Base-by-base conservation (phyloP, 2,329 filamentous ascomycete genomes). In the Arthroderma sp. region DNA sequence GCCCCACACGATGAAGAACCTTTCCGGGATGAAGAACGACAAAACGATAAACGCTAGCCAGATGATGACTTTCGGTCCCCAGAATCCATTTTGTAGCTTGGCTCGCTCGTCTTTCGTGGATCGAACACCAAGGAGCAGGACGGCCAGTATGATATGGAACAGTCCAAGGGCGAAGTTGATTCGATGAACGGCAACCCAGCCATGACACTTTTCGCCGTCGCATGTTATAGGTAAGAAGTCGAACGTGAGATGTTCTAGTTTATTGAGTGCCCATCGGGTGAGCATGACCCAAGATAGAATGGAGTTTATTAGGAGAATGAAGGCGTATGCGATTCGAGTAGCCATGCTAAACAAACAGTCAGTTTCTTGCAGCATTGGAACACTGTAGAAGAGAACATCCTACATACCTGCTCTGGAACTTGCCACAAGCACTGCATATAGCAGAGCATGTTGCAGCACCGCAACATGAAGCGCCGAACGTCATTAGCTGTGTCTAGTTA, bases 271-370 rank as follows among this genome's bases (percentile, higher is more conserved):
- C 93, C 93, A 98, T 56, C 90, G 88, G 21, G 93, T 98, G 75
- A 98, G 89, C 89, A 97, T 95, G 65, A 98, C 88, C 93, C 93
- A 98, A 37, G 93, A 91, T 55, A 97, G 72, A 63, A 97, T 95
- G 59, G 91, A 96, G 79, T 98, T 98, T 73, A 97, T 76, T 63
- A 98, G 84, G 57, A 98, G 87, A 61, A 98, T 86, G 67, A 97
- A 82, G 62, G 93, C 91, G 71, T 95, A 96, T 68, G 88, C 91
- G 75, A 97, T 94, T 77, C 93, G 88, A 64, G 93, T 98, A 58
- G 91, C 91, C 75, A 97, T 91, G 75, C 90, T 94, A 64, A 60
- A 44, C 53, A 17, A 11, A 19, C 17, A 38, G n/a, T 51, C 9
- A 15, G 51, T 37, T 11, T 4, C 15, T 6, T 21, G 15, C 5